These are phyloP conservation scores for Malus fusca DNA, from an alignment of 306 rosid species.

Conservation along the genomic window DNA sequence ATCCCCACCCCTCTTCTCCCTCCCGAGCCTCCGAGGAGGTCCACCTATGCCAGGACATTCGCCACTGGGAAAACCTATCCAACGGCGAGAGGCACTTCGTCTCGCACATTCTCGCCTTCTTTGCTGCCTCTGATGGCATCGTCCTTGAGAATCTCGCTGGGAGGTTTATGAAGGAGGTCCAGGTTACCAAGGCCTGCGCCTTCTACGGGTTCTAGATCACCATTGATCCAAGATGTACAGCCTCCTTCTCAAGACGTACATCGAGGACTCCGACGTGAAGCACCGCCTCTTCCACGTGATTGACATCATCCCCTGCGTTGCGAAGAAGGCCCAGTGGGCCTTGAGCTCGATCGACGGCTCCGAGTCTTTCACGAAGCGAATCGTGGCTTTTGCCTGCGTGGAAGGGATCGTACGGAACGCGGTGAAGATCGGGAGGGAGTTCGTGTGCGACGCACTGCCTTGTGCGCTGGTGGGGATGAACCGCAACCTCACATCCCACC, in stretches of 20 bases:
- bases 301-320: constrained; percentile 65
- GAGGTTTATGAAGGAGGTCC: constrained; percentile 78
- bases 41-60: constrained; percentile 26
- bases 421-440: too few relatives aligned
- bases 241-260: constrained; percentile 64
- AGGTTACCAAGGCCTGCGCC: constrained; percentile 70
- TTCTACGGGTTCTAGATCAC: constrained; percentile 89
- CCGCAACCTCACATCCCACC: too few relatives aligned
- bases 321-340: constrained; percentile 67
- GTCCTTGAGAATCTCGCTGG: constrained; percentile 82
- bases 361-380: constrained; percentile 41
- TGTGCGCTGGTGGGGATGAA: too few relatives aligned
- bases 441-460: too few relatives aligned
- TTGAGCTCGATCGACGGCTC: constrained; percentile 41
- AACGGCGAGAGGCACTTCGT: constrained; percentile 68
- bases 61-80: constrained; percentile 54
- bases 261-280: constrained; percentile 53
- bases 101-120: constrained; percentile 74
- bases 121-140: constrained; percentile 86
- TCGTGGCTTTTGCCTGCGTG: constrained; percentile 81
- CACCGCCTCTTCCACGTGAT: constrained; percentile 50
- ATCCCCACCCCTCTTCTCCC: too few relatives aligned
- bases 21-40: too few relatives aligned
- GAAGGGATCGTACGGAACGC: constrained; percentile 41
- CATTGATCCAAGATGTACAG: constrained; percentile 89